phyloP scores from a whole-genome alignment of 1,284 basidiomycete species.

The Ganoderma resinaceum region DNA sequence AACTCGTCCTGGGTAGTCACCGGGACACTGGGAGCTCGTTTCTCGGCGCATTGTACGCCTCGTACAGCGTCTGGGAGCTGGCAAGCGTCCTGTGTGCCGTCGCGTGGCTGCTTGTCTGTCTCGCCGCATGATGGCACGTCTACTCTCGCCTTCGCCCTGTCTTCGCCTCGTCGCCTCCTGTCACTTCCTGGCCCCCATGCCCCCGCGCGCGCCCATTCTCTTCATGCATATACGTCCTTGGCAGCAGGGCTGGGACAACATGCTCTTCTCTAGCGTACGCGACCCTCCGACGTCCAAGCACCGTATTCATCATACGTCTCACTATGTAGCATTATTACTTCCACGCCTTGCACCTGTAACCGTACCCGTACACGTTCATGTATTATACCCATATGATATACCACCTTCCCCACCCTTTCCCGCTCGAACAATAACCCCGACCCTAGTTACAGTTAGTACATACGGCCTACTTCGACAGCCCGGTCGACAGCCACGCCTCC shows the following conservation, averaged over 20 bases:
- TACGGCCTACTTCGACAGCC: not conserved
- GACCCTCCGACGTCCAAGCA: conserved; percentile 11
- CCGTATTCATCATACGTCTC: conserved; percentile 9
- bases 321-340: conserved; percentile 1
- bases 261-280: not conserved
- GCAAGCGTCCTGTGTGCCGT: conserved; percentile 25
- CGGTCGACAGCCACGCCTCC: not conserved
- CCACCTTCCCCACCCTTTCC: not conserved
- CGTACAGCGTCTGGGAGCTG: conserved; percentile 29
- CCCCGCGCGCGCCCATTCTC: not conserved
- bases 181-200: not conserved
- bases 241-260: not conserved
- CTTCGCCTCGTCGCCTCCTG: not conserved
- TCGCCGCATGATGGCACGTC: conserved; percentile 17
- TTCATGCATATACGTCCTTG: not conserved
- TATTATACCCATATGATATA: not conserved
- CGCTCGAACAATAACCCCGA: not conserved
- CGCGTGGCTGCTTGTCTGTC: conserved; percentile 29
- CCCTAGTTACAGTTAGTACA: not conserved
- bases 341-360: not conserved
- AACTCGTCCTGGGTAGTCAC: conserved; percentile 1
- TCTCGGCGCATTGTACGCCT: conserved; percentile 15
- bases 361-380: not conserved
- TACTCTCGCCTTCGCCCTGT: not conserved
- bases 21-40: conserved; percentile 4